phyloP scores from a whole-genome alignment of 2,329 filamentous ascomycete genomes.

The Neofusicoccum sp. region DNA sequence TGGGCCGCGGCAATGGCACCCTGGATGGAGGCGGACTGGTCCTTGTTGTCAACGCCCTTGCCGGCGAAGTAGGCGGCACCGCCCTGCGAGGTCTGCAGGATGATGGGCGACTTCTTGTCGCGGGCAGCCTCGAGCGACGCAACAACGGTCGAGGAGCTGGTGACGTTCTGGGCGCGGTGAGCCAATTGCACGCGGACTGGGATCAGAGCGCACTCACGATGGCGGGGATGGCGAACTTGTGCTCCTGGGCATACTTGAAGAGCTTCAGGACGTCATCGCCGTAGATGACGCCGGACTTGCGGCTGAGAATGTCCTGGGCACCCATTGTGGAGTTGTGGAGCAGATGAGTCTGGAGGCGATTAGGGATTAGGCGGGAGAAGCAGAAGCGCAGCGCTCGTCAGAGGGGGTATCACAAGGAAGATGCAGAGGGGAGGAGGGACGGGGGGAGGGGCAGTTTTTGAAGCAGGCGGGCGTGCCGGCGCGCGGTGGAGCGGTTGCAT shows the following conservation, averaged over 20 bases:
- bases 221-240: slow-evolving; percentile 86
- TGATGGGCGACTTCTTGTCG: slow-evolving; percentile 86
- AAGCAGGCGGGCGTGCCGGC: not conserved
- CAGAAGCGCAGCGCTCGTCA: not conserved
- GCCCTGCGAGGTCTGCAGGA: slow-evolving; percentile 92
- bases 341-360: not conserved
- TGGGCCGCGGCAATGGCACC: slow-evolving; percentile 83
- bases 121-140: slow-evolving; percentile 91
- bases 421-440: slow-evolving; percentile 15
- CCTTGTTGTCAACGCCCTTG: slow-evolving; percentile 44
- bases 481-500: slow-evolving; percentile 17
- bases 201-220: slow-evolving; percentile 46
- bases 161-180: slow-evolving; percentile 66
- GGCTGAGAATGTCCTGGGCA: slow-evolving; percentile 57
- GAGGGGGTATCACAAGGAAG: slow-evolving; percentile 18
- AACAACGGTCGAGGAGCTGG: slow-evolving; percentile 85
- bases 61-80: slow-evolving; percentile 68
- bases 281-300: slow-evolving; percentile 66
- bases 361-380: slow-evolving; percentile 12
- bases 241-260: slow-evolving; percentile 87
- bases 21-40: slow-evolving; percentile 86
- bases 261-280: slow-evolving; percentile 69
- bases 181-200: not conserved
- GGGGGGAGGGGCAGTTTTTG: slow-evolving; percentile 23
- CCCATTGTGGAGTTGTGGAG: slow-evolving; percentile 41